Evolutionary conservation across 768 basidiomycete species (phyloP).

Genomic region (Boletus eberwhitei): DNA sequence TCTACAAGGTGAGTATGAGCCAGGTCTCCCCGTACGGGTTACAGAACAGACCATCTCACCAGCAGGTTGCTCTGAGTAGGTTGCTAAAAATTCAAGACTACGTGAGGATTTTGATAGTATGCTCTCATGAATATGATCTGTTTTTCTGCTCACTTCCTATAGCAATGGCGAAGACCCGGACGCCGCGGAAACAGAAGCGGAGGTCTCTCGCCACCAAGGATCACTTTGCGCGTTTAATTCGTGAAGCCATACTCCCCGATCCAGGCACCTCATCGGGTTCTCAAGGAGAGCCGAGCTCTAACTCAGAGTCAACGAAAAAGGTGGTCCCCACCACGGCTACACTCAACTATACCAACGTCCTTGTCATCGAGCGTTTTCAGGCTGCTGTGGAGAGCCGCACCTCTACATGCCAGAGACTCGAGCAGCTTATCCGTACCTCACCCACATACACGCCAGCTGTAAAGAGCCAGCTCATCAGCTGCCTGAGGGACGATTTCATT

Average conservation of each 20-base stretch:
- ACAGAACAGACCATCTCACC: not conserved
- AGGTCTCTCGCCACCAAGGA: constrained; percentile 22
- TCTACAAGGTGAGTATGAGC: constrained; percentile 1
- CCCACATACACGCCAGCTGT: constrained; percentile 16
- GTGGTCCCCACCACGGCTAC: not conserved
- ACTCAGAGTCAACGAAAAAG: constrained; percentile 2
- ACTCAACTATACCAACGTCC: constrained; percentile 25
- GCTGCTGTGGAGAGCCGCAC: constrained; percentile 26
- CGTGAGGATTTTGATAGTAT: constrained; percentile 1
- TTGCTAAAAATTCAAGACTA: not conserved
- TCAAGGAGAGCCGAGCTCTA: not conserved
- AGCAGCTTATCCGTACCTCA: constrained; percentile 25
- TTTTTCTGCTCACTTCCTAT: not conserved
- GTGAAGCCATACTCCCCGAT: constrained; percentile 12
- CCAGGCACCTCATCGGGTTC: not conserved
- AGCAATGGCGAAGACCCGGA: constrained; percentile 15
- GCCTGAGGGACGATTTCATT: constrained; percentile 25
- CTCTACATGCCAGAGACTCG: constrained; percentile 28
- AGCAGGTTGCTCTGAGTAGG: not conserved
- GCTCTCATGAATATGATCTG: not conserved
- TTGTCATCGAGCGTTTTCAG: constrained; percentile 27
- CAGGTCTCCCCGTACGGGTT: not conserved
- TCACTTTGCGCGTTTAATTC: constrained; percentile 23
- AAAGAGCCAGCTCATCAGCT: constrained; percentile 19
- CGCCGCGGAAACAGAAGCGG: constrained; percentile 25